A percentile compares a stretch with the other conserved stretches of the same genome.
Evolutionary conservation across 257 asterid species (phyloP).

Genomic region (Petunia axillaris): DNA sequence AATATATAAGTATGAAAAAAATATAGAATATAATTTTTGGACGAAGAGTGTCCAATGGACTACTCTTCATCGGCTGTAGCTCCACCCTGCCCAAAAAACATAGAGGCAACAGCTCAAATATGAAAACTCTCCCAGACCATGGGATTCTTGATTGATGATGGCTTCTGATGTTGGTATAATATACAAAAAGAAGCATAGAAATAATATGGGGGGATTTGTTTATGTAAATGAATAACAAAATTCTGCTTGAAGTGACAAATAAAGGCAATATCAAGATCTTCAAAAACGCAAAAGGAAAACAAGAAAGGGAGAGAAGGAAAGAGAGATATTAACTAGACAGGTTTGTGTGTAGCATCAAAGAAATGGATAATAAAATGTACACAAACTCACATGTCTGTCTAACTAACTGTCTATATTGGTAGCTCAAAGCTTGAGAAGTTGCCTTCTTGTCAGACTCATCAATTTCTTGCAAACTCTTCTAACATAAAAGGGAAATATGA

Average conservation of each 20-base stretch:
- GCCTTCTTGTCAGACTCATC: conserved; percentile 60
- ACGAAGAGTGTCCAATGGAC: too few relatives aligned
- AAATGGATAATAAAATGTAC: conserved; percentile 32
- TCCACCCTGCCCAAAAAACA: background rate
- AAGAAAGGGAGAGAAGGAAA: conserved; percentile 23
- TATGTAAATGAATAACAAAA: background rate
- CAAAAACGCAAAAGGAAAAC: conserved; percentile 17
- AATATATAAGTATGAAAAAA: too few relatives aligned
- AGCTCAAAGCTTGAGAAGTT: conserved; percentile 39
- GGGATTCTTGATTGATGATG: conserved; percentile 19
- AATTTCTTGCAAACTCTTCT: conserved; percentile 34
- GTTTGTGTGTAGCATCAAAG: conserved; percentile 36
- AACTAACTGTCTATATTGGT: conserved; percentile 35
- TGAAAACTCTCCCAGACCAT: background rate
- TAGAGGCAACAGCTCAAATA: background rate
- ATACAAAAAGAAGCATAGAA: background rate
- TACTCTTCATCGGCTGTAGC: too few relatives aligned
- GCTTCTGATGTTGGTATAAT: background rate
- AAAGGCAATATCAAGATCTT: background rate
- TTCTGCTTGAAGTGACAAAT: background rate
- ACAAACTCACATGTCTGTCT: conserved; percentile 41
- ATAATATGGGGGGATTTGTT: background rate
- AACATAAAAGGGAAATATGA: conserved; percentile 30
- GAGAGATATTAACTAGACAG: conserved; percentile 26
- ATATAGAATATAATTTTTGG: too few relatives aligned